Percentiles rank a stretch among this genome's conserved stretches.
These are phyloP conservation scores for Mycosphaerelloides madeirae DNA, from an alignment of 2,329 filamentous ascomycete species.

Conservation along the genomic window DNA sequence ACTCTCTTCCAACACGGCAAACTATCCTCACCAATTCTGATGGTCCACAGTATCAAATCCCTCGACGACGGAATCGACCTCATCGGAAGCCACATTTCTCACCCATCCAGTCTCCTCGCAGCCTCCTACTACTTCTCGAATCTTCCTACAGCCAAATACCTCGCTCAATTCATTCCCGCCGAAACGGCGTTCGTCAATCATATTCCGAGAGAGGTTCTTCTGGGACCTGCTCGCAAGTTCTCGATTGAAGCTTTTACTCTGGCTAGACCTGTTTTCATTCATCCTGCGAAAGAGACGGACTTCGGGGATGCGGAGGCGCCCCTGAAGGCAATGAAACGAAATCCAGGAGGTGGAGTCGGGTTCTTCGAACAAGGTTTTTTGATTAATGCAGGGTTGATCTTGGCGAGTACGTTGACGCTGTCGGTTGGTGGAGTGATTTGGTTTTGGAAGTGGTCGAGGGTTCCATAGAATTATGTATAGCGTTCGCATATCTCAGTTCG, in stretches of 20 bases:
- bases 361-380: slow-evolving; percentile 38
- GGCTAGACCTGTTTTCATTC: slow-evolving; percentile 40
- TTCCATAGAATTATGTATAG: no score
- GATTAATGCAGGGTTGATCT: slow-evolving; percentile 34
- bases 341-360: slow-evolving; percentile 33
- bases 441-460: slow-evolving; percentile 7
- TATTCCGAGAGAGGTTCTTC: slow-evolving; percentile 51
- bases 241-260: slow-evolving; percentile 41
- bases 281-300: slow-evolving; percentile 3
- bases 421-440: slow-evolving; percentile 15
- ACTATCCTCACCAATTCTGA: slow-evolving; percentile 39
- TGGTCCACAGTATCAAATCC: slow-evolving; percentile 46
- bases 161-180: slow-evolving; percentile 53
- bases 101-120: slow-evolving; percentile 37
- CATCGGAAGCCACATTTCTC: slow-evolving; percentile 19
- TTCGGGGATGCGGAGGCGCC: slow-evolving; percentile 18
- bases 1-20: slow-evolving; percentile 30
- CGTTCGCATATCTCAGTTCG: no score
- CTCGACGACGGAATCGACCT: slow-evolving; percentile 54
- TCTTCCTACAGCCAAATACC: slow-evolving; percentile 52
- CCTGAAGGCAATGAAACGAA: slow-evolving; percentile 30
- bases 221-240: slow-evolving; percentile 35
- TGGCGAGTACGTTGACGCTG: slow-evolving; percentile 20
- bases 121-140: slow-evolving; percentile 50
- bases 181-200: slow-evolving; percentile 54